Percentiles rank a stretch among this genome's conserved stretches.
phyloP scores from a whole-genome alignment of 2,329 filamentous ascomycete species.

The Drechslerella dactyloides region DNA sequence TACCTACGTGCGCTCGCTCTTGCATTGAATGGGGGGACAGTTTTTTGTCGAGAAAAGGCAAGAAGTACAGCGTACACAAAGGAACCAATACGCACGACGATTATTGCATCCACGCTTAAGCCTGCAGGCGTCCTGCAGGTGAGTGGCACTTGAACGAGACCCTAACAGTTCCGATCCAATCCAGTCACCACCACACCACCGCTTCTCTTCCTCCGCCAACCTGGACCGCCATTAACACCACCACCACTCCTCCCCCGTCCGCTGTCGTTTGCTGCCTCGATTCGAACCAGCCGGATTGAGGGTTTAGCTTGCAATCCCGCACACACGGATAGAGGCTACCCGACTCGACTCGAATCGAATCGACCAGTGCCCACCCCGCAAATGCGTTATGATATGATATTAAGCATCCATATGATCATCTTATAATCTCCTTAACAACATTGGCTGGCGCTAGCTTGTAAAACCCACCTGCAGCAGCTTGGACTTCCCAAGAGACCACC shows the following conservation, averaged over 20 bases:
- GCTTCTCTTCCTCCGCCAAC: not conserved
- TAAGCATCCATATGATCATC: constrained; percentile 33
- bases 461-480: constrained; percentile 23
- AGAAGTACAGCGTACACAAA: not conserved
- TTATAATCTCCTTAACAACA: constrained; percentile 42
- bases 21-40: not conserved
- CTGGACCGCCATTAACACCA: not conserved
- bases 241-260: constrained; percentile 16
- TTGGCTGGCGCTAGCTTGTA: constrained; percentile 11
- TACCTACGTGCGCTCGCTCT: not conserved
- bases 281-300: constrained; percentile 28
- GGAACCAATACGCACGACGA: not conserved
- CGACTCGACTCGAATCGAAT: constrained; percentile 25
- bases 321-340: constrained; percentile 40
- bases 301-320: constrained; percentile 16
- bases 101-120: constrained; percentile 6
- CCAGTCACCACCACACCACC: not conserved
- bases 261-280: constrained; percentile 19
- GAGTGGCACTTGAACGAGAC: not conserved
- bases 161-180: constrained; percentile 1
- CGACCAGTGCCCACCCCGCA: constrained; percentile 30
- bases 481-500: constrained; percentile 41
- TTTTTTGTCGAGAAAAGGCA: not conserved
- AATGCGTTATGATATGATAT: constrained; percentile 12
- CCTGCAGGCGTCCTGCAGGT: not conserved